A percentile compares a stretch with the other conserved stretches of the same genome.
phyloP scores from a whole-genome alignment of 2,329 filamentous ascomycete genomes.

The Cladophialophora chaetospira region DNA sequence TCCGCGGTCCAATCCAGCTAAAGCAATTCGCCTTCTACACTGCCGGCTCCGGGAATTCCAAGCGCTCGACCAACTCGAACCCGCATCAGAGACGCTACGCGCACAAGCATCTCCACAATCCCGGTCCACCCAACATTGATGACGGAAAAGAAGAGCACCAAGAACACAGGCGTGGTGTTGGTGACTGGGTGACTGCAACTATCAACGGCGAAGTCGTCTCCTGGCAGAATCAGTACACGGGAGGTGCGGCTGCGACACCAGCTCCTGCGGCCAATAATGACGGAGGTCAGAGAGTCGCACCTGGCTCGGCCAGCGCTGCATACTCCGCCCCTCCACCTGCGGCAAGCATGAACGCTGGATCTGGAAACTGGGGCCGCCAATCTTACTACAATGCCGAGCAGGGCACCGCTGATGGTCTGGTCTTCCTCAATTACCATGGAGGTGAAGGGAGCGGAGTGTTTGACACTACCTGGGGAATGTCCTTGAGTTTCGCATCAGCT shows the following conservation, averaged over 20 bases:
- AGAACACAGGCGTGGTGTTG: slow-evolving; percentile 49
- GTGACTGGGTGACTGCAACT: slow-evolving; percentile 57
- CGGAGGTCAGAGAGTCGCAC: background rate
- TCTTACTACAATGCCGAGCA: slow-evolving; percentile 51
- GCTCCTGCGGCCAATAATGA: slow-evolving; percentile 1
- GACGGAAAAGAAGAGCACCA: slow-evolving; percentile 26
- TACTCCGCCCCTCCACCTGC: slow-evolving; percentile 5
- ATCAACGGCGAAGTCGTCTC: slow-evolving; percentile 61
- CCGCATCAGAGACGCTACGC: slow-evolving; percentile 41
- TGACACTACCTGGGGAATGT: slow-evolving; percentile 58
- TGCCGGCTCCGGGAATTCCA: slow-evolving; percentile 44
- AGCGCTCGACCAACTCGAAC: slow-evolving; percentile 42
- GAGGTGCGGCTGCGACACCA: slow-evolving; percentile 13
- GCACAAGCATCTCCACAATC: slow-evolving; percentile 57
- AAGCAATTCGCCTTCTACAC: slow-evolving; percentile 71
- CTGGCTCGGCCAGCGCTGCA: slow-evolving; percentile 43
- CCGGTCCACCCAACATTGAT: slow-evolving; percentile 43
- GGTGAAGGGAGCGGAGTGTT: slow-evolving; percentile 58
- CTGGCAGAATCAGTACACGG: slow-evolving; percentile 60
- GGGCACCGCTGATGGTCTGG: slow-evolving; percentile 53
- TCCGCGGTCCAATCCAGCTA: slow-evolving; percentile 69
- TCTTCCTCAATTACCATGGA: slow-evolving; percentile 62
- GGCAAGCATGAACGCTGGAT: slow-evolving; percentile 21
- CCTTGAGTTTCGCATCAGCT: slow-evolving; percentile 56
- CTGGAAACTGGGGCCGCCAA: slow-evolving; percentile 46